Evolutionary conservation across 768 basidiomycete species (phyloP).

Genomic region (Chlorophyllum brunneum): DNA sequence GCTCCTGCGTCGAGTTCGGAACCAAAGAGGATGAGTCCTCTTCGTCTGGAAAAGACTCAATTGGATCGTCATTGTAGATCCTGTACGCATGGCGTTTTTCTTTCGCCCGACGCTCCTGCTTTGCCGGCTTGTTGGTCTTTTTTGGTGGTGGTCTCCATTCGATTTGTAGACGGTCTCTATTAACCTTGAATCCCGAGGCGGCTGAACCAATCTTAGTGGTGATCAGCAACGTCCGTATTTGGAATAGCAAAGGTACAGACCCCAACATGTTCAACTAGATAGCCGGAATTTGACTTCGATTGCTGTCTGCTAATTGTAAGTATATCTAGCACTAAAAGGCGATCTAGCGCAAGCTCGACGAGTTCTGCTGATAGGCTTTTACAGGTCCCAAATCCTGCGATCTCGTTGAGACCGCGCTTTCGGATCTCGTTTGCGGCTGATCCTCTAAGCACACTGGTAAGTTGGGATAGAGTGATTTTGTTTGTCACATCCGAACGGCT

Average conservation of each 20-base stretch:
- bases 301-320: constrained; percentile 44
- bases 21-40: background rate
- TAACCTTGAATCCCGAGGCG: background rate
- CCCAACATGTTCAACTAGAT: constrained; percentile 48
- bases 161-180: background rate
- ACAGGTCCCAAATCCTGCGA: constrained; percentile 52
- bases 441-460: constrained; percentile 65
- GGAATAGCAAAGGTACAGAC: constrained; percentile 26
- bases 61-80: background rate
- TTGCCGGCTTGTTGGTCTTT: background rate
- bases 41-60: constrained; percentile 10
- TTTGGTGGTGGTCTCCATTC: constrained; percentile 13
- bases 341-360: constrained; percentile 62
- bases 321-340: constrained; percentile 46
- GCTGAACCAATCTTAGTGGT: background rate
- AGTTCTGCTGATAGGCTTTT: constrained; percentile 46
- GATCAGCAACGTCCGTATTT: background rate
- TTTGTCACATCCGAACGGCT: constrained; percentile 38
- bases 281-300: constrained; percentile 30
- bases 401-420: constrained; percentile 43
- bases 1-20: background rate
- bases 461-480: constrained; percentile 56
- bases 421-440: constrained; percentile 42
- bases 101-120: background rate
- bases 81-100: background rate